Evolutionary conservation across 2,329 filamentous ascomycete genomes (phyloP).

Genomic region (Pezicula neosporulosa): DNA sequence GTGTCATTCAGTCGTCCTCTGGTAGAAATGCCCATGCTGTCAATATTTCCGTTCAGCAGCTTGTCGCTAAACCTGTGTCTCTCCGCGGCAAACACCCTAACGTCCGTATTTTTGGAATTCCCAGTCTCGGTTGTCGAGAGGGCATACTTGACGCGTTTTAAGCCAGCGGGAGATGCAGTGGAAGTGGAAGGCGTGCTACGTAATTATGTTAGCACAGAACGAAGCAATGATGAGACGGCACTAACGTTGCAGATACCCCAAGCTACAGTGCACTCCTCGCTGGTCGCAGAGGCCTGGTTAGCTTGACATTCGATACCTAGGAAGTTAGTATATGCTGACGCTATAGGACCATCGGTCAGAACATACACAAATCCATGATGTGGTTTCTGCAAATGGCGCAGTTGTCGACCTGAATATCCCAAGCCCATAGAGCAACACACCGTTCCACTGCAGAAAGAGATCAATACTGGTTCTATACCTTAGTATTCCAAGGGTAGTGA

Average conservation of each 20-base stretch:
- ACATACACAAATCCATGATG: constrained; percentile 96
- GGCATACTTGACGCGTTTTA: constrained; percentile 98
- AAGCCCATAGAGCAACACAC: constrained; percentile 96
- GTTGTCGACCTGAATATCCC: constrained; percentile 99
- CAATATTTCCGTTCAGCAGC: constrained; percentile 3
- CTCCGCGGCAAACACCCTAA: constrained; percentile 28
- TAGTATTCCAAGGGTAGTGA: background rate
- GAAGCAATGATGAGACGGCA: constrained; percentile 15
- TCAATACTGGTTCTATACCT: background rate
- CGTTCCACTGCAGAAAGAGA: constrained; percentile 73
- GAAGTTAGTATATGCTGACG: constrained; percentile 7
- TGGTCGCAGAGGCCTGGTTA: constrained; percentile 95
- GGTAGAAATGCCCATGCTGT: constrained; percentile 3
- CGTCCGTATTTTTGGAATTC: constrained; percentile 98
- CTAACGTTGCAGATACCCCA: constrained; percentile 99
- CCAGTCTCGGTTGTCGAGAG: constrained; percentile 97
- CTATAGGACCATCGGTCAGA: background rate
- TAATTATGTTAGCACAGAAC: constrained; percentile 3
- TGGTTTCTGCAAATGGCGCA: constrained; percentile 99
- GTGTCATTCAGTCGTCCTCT: background rate
- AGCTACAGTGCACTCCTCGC: constrained; percentile 96
- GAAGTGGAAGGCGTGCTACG: constrained; percentile 97
- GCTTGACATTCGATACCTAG: constrained; percentile 96
- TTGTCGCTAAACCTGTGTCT: constrained; percentile 1
- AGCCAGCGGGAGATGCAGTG: constrained; percentile 99